phyloP scores from a whole-genome alignment of 177 flowering plant genomes.

The Vitis hybrid region DNA sequence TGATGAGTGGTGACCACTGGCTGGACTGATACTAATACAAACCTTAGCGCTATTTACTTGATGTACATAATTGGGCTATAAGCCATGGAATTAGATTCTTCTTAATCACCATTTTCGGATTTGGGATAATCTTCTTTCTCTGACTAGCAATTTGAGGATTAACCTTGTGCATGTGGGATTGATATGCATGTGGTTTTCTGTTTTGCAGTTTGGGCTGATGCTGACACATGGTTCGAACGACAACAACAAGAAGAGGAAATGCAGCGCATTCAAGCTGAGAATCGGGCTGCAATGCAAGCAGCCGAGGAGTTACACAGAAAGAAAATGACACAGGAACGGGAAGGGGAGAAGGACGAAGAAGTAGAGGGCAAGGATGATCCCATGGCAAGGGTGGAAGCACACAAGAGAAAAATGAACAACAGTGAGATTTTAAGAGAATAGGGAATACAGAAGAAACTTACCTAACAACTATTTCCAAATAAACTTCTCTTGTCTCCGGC shows the following conservation, averaged over 20 bases:
- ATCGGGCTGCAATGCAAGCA: slow-evolving; percentile 69
- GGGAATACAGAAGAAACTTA: no score
- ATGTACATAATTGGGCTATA: background rate
- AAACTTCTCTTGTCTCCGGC: no score
- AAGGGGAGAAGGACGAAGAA: slow-evolving; percentile 89
- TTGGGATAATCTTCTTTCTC: background rate
- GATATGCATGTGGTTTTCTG: background rate
- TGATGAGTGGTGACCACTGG: no score
- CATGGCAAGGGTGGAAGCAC: slow-evolving; percentile 80
- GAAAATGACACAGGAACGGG: slow-evolving; percentile 73
- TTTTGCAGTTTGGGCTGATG: slow-evolving; percentile 95
- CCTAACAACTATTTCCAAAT: no score
- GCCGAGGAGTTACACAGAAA: slow-evolving; percentile 89
- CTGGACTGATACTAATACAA: no score
- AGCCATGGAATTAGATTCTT: background rate
- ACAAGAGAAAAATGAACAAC: no score
- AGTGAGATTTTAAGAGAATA: no score
- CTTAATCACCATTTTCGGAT: background rate
- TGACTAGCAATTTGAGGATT: background rate
- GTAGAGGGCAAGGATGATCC: slow-evolving; percentile 58
- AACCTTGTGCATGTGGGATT: background rate
- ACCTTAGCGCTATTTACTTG: no score
- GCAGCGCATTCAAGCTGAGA: slow-evolving; percentile 79
- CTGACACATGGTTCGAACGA: slow-evolving; percentile 97
- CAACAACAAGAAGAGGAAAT: slow-evolving; percentile 96